Evolutionary conservation across 2,329 filamentous ascomycete genomes (phyloP), one percentile per base, ranked within the genome.

Genomic region (Stagonosporopsis cucurbitacearum): DNA sequence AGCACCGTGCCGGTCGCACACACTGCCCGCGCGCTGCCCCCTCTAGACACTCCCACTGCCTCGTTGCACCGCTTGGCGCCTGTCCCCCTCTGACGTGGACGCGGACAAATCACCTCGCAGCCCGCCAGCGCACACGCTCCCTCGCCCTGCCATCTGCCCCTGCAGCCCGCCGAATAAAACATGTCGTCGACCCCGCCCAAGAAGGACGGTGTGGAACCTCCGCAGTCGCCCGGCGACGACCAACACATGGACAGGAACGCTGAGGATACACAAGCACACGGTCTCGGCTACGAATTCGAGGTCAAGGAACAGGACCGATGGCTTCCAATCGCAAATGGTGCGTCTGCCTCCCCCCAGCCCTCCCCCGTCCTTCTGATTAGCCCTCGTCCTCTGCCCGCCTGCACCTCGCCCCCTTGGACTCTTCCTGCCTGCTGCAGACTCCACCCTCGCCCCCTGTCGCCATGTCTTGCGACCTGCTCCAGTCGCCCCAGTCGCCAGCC

Each of bases 311-410:
- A 99, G 81, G 95, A 99, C 81, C 85, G 95, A 84, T 99, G 95
- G 95, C 86, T 99, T 78, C 95, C 95, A 77, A 99, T 99, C 86
- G 95, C 95, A 82, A 99, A 99, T 92, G 95, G 95, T 99, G 86
- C 86, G 95, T 95, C 28, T 12, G 13, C 28, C 57, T 57, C 44
- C 50, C 50, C 59, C 66, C 67, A 57, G 59, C 58, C 61, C 60
- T 58, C 28, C 67, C 68, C 68, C 68, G 51, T 59, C 40, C 56
- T 60, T 76, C 63, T 75, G 73, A 75, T 77, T 76, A 76, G 75
- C 66, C 66, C 71, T 63, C 59, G 50, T 51, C 57, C 53, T 56
- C 60, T 66, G 65, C 59, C 64, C 63, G 49, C 59, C 70, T 75
- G 72, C 72, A 75, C 67, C 68, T 73, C 72, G 69, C 75, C 66